Percentiles rank a stretch among this genome's conserved stretches.
Evolutionary conservation across 164 flowering plant species (phyloP).

Genomic region (Malania oleifera): DNA sequence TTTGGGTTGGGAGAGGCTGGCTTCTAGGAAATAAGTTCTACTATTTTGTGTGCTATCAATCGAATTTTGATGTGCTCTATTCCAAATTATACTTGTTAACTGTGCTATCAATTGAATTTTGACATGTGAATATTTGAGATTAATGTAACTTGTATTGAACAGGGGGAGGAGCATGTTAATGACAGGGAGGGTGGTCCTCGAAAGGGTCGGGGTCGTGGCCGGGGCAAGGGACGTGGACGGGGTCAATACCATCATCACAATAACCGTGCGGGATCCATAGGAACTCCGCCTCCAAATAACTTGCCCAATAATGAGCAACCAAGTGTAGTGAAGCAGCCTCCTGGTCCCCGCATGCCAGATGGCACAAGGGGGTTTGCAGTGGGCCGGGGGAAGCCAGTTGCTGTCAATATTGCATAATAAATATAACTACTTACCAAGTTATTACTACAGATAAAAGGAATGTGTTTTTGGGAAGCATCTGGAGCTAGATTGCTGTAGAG

Average conservation of each 20-base stretch:
- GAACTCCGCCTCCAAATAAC: constrained; percentile 32
- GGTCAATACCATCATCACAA: constrained; percentile 37
- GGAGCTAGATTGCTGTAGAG: no score
- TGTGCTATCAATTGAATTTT: no score
- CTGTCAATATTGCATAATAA: constrained; percentile 13
- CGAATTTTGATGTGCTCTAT: no score
- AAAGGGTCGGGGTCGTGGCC: constrained; percentile 52
- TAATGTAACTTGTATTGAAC: constrained; percentile 1
- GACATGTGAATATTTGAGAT: no score
- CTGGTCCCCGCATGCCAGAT: constrained; percentile 88
- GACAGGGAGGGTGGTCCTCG: constrained; percentile 58
- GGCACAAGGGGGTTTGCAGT: constrained; percentile 72
- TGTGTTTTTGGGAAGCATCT: no score
- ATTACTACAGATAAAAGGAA: no score
- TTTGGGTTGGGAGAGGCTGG: no score
- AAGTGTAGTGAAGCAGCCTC: constrained; percentile 44
- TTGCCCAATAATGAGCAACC: constrained; percentile 25
- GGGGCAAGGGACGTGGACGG: constrained; percentile 72
- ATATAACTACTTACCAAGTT: no score
- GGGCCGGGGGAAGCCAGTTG: constrained; percentile 68
- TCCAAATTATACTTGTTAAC: no score
- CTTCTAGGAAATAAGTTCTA: no score
- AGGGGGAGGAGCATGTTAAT: constrained; percentile 53
- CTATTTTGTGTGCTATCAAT: no score
- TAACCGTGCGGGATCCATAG: constrained; percentile 44